phyloP scores from a whole-genome alignment of 2,329 filamentous ascomycete genomes.

The Aureobasidium sp. region DNA sequence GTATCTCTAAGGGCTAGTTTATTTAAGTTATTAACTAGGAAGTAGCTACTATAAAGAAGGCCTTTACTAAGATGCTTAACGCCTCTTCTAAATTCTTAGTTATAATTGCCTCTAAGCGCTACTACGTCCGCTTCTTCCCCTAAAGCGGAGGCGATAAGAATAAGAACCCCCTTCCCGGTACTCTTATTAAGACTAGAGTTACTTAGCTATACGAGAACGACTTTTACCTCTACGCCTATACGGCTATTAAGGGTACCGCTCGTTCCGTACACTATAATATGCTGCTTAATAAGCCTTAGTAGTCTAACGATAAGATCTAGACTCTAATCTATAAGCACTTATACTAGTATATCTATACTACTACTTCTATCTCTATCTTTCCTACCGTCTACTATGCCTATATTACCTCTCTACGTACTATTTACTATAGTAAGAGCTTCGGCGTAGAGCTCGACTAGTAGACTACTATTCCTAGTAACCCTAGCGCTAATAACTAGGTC shows the following conservation, averaged over 20 bases:
- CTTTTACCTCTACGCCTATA: slow-evolving; percentile 66
- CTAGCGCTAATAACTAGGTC: not conserved
- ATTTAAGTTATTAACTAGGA: slow-evolving; percentile 72
- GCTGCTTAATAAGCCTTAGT: slow-evolving; percentile 70
- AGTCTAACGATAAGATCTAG: slow-evolving; percentile 64
- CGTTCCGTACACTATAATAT: slow-evolving; percentile 82
- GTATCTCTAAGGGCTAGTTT: slow-evolving; percentile 84
- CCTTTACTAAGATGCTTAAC: slow-evolving; percentile 27
- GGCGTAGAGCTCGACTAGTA: not conserved
- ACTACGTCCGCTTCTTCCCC: slow-evolving; percentile 91
- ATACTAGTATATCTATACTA: slow-evolving; percentile 87
- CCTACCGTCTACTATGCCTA: slow-evolving; percentile 97
- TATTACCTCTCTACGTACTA: slow-evolving; percentile 73
- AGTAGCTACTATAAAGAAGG: slow-evolving; percentile 59
- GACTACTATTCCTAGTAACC: not conserved
- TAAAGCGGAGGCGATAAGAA: slow-evolving; percentile 61
- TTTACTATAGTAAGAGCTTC: slow-evolving; percentile 59
- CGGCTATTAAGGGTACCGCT: slow-evolving; percentile 88
- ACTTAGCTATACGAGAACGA: slow-evolving; percentile 88
- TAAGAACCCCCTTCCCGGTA: slow-evolving; percentile 76
- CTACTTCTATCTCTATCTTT: slow-evolving; percentile 80
- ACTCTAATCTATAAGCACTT: slow-evolving; percentile 91
- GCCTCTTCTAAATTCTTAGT: slow-evolving; percentile 66
- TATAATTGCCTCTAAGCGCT: slow-evolving; percentile 84
- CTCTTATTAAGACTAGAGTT: slow-evolving; percentile 79